Evolutionary conservation across 768 basidiomycete species (phyloP), one percentile per base, ranked within the genome.

Genomic region (Suillus alpinus): DNA sequence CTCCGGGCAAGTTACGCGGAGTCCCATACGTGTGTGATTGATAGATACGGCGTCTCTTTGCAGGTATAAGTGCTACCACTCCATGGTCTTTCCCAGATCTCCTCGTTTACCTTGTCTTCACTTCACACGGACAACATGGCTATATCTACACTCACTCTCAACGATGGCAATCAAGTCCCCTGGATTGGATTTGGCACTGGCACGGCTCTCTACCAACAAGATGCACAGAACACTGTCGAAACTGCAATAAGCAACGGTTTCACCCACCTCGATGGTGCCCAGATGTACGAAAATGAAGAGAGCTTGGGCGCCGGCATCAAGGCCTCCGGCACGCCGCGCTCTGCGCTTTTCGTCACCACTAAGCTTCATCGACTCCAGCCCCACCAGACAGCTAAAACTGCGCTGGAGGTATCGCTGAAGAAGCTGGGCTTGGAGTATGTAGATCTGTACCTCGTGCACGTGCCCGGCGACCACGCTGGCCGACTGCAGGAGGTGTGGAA

Each of bases 301-400:
- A 67, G 71, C 3, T 69, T 78, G 50, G 77, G 77, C 10, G 71
- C 64, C 0, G 77, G 66, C 18, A 56, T 75, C 50, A 59, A 63
- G 18, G 44, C 66, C 0, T 71, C 76, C 6, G 75, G 75, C n/a
- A 70, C 72, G 31, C 63, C 76, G 5, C 75, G 79, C 60, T 66
- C 67, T 1, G 68, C 71, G 56, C 69, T 85, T 6, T 84, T 71
- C 69, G 69, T 85, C 60, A 78, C 78, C 26, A 80, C 79, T 23
- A 80, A 81, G 70, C 69, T 80, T 12, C 55, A 34, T 18, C 66
- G 55, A 26, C 57, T 76, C 6, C 63, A 69, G 2, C 44, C 44
- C 12, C 20, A 12, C 20, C 44, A 46, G 44, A 46, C 44, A 23
- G 44, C 80, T 23, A 68, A 69, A 34, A 72, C 74, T 9, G 74